phyloP scores from a whole-genome alignment of 2,329 filamentous ascomycete genomes.

The Fusarium zealandicum region DNA sequence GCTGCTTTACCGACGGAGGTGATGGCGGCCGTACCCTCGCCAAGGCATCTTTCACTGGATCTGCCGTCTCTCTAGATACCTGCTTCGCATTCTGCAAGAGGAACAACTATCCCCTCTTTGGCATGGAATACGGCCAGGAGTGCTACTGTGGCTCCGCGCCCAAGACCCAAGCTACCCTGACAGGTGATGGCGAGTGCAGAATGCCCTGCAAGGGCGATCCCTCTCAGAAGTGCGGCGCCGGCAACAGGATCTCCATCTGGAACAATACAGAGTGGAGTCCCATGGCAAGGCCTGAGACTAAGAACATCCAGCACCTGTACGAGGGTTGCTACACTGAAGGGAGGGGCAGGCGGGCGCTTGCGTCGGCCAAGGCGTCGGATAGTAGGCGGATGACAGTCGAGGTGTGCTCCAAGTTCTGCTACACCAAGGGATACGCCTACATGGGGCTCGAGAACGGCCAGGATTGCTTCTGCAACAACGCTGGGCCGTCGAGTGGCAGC shows the following conservation, averaged over 20 bases:
- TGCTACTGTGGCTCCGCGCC: slow-evolving; percentile 33
- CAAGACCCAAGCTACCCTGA: slow-evolving; percentile 26
- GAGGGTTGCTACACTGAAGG: slow-evolving; percentile 35
- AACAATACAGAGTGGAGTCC: slow-evolving; percentile 25
- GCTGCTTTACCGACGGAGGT: slow-evolving; percentile 36
- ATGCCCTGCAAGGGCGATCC: slow-evolving; percentile 29
- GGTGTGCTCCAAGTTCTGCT: slow-evolving; percentile 28
- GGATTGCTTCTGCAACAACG: slow-evolving; percentile 31
- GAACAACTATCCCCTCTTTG: slow-evolving; percentile 34
- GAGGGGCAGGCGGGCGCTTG: slow-evolving; percentile 7
- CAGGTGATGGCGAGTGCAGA: slow-evolving; percentile 29
- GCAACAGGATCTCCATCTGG: slow-evolving; percentile 34
- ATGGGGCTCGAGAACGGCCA: slow-evolving; percentile 30
- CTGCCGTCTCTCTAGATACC: slow-evolving; percentile 29
- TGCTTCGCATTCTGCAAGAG: slow-evolving; percentile 34
- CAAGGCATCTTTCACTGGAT: slow-evolving; percentile 24
- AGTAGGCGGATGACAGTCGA: slow-evolving; percentile 24
- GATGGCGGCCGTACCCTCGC: slow-evolving; percentile 32
- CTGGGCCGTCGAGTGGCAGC: slow-evolving; percentile 24
- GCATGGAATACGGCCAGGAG: slow-evolving; percentile 35
- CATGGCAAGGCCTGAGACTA: neutral
- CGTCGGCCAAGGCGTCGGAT: slow-evolving; percentile 16
- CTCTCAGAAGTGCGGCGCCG: slow-evolving; percentile 28
- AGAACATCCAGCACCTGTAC: slow-evolving; percentile 11
- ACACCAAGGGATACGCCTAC: slow-evolving; percentile 18